Evolutionary conservation across 2,329 filamentous ascomycete genomes (phyloP).

Genomic region (Pseudogymnoascus sp.): DNA sequence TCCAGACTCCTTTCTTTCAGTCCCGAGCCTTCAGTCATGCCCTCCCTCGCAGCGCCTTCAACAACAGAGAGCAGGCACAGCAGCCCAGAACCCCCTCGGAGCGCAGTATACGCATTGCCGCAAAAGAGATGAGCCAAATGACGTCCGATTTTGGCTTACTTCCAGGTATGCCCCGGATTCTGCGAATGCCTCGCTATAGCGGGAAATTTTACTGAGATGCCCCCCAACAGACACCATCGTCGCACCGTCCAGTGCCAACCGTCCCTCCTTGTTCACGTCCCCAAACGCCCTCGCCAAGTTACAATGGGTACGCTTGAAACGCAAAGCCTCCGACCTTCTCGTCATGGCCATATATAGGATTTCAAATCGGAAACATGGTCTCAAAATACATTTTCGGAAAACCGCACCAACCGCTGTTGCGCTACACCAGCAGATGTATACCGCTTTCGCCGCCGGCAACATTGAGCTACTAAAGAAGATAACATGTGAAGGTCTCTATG

Average conservation of each 20-base stretch:
- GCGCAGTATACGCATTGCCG: constrained; percentile 8
- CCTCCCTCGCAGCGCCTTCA: background rate
- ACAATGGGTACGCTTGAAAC: constrained; percentile 22
- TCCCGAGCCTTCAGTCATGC: background rate
- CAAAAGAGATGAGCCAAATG: constrained; percentile 13
- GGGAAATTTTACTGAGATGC: constrained; percentile 19
- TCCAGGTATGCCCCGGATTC: constrained; percentile 11
- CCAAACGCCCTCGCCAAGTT: constrained; percentile 23
- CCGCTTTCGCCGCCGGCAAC: constrained; percentile 53
- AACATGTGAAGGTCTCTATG: constrained; percentile 45
- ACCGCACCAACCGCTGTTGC: constrained; percentile 47
- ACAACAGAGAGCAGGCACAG: background rate
- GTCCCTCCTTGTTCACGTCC: constrained; percentile 24
- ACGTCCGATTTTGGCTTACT: constrained; percentile 17
- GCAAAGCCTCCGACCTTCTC: constrained; percentile 16
- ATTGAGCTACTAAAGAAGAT: constrained; percentile 40
- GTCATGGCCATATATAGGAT: constrained; percentile 18
- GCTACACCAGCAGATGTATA: constrained; percentile 54
- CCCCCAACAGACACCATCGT: constrained; percentile 29
- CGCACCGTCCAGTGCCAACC: constrained; percentile 25
- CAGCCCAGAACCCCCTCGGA: constrained; percentile 1
- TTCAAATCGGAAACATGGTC: constrained; percentile 19
- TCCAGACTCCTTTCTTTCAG: background rate
- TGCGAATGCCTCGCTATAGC: constrained; percentile 7
- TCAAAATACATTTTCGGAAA: constrained; percentile 35